Percentiles rank a stretch among this genome's conserved stretches.
Conservation (phyloP, 768 basidiomycete genomes). For the Udeniomyces megalosporus region DNA sequence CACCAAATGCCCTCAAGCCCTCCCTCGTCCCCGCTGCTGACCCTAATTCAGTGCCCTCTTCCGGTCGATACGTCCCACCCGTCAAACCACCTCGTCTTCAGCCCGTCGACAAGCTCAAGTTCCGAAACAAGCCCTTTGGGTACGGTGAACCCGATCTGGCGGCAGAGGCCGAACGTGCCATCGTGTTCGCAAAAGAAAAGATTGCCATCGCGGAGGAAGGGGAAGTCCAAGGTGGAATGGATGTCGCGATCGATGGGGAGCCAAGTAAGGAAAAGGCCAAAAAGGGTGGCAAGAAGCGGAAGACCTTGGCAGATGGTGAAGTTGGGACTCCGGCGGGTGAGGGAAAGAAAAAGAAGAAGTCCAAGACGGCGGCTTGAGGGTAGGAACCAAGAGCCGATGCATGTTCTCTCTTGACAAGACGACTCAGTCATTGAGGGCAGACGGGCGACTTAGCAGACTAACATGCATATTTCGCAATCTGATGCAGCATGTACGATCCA, state of each 20-base stretch:
- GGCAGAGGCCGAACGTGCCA: not conserved
- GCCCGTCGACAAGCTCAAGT: constrained; percentile 9
- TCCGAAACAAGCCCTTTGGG: constrained; percentile 13
- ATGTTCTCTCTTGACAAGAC: too few species aligned
- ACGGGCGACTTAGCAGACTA: too few species aligned
- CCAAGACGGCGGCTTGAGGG: not conserved
- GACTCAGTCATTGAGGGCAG: too few species aligned
- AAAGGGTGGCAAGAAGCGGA: constrained; percentile 7
- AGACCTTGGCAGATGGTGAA: not conserved
- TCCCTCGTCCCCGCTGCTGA: not conserved
- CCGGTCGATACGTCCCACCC: constrained; percentile 3
- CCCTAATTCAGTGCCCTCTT: too few species aligned
- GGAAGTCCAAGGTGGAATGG: not conserved
- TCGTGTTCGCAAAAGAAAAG: not conserved
- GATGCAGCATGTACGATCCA: too few species aligned
- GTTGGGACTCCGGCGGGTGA: not conserved
- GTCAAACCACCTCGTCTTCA: constrained; percentile 4
- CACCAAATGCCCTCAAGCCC: not conserved
- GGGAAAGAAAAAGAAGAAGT: constrained; percentile 7
- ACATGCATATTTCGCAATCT: too few species aligned
- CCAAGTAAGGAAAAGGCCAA: not conserved
- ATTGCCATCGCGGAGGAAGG: not conserved
- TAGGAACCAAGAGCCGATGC: too few species aligned
- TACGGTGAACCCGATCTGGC: not conserved
- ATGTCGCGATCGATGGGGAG: not conserved